phyloP scores from a whole-genome alignment of 2,329 filamentous ascomycete genomes.

The Phoma sp. region DNA sequence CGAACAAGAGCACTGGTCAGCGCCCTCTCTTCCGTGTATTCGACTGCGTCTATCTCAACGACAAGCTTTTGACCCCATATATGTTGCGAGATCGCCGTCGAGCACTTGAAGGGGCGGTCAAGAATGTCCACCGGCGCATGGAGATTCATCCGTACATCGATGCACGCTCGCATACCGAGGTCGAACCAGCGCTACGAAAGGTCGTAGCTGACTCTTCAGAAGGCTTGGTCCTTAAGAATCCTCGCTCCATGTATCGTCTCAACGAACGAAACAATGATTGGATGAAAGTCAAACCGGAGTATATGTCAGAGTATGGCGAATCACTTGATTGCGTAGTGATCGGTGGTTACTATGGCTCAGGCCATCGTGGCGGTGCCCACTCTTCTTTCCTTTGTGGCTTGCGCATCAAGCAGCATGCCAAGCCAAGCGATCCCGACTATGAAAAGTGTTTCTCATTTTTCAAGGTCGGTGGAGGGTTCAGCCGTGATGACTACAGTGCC shows the following conservation, averaged over 20 bases:
- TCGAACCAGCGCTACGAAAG: constrained; percentile 79
- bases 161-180: constrained; percentile 70
- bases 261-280: constrained; percentile 94
- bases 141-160: constrained; percentile 79
- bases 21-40: constrained; percentile 86
- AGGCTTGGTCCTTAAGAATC: constrained; percentile 92
- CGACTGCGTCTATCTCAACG: constrained; percentile 89
- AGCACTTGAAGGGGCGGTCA: constrained; percentile 75
- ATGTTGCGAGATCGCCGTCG: constrained; percentile 79
- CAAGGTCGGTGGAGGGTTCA: constrained; percentile 95
- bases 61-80: constrained; percentile 77
- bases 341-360: constrained; percentile 91
- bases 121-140: constrained; percentile 73
- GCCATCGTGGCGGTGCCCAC: constrained; percentile 78
- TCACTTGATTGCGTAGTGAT: constrained; percentile 88
- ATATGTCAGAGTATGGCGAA: constrained; percentile 96
- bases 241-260: constrained; percentile 80
- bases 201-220: constrained; percentile 88
- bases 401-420: constrained; percentile 72
- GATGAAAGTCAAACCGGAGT: constrained; percentile 99
- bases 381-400: constrained; percentile 92
- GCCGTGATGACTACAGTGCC: constrained; percentile 80
- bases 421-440: constrained; percentile 60
- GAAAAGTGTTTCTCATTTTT: constrained; percentile 93
- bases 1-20: constrained; percentile 60